These are phyloP conservation scores for Hypoxylon lienhwacheense DNA, from an alignment of 495 filamentous ascomycete genomes.

Conservation along the genomic window DNA sequence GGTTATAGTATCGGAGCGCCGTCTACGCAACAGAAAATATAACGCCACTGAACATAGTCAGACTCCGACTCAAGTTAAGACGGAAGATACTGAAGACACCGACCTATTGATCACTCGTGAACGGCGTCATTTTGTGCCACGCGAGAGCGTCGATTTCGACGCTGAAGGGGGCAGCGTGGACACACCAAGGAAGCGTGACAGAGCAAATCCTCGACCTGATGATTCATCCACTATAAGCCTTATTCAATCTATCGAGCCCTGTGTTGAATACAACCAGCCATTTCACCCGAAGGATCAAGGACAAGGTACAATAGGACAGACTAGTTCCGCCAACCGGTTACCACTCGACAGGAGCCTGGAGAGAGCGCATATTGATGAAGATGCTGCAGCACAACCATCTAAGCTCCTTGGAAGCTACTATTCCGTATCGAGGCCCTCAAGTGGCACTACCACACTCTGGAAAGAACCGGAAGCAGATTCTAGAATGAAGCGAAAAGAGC, in stretches of 20 bases:
- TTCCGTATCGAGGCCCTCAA: slow-evolving; percentile 1
- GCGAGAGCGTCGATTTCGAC: slow-evolving; percentile 74
- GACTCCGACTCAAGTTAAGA: too few relatives aligned
- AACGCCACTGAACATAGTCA: too few relatives aligned
- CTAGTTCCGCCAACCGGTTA: not conserved
- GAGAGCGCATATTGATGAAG: not conserved
- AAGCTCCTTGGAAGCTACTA: not conserved
- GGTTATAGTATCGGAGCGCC: slow-evolving; percentile 48
- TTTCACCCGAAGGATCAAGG: not conserved
- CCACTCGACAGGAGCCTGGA: not conserved
- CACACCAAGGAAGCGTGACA: slow-evolving; percentile 62
- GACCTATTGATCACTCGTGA: slow-evolving; percentile 43
- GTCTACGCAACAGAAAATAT: slow-evolving; percentile 46
- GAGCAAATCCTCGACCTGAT: slow-evolving; percentile 14
- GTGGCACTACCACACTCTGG: slow-evolving; percentile 8
- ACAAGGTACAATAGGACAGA: not conserved
- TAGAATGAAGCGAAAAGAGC: not conserved
- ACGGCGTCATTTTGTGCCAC: slow-evolving; percentile 37
- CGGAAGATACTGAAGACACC: slow-evolving; percentile 23
- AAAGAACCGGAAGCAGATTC: not conserved
- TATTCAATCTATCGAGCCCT: not conserved
- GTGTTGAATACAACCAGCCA: not conserved
- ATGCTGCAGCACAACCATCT: not conserved
- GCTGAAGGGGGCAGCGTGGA: slow-evolving; percentile 61
- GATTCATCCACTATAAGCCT: slow-evolving; percentile 8